These are phyloP conservation scores for Rosa persica DNA, from an alignment of 306 rosid species.

Conservation along the genomic window DNA sequence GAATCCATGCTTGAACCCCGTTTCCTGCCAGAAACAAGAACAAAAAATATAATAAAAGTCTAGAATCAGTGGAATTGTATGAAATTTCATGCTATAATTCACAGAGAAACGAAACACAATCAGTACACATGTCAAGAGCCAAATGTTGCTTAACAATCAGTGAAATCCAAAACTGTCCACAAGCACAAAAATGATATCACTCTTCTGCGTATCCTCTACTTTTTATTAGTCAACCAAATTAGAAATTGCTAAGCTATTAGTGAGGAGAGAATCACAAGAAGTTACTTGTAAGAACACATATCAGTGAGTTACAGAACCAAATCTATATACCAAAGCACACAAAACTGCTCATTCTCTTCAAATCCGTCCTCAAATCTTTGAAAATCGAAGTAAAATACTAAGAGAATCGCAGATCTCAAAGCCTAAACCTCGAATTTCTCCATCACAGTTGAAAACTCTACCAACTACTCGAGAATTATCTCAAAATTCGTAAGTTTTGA, in stretches of 20 bases:
- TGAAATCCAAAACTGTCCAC: background rate
- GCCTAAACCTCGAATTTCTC: background rate
- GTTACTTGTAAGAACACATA: background rate
- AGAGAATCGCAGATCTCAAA: background rate
- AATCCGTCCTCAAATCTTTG: background rate
- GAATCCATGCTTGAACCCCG: slow-evolving; percentile 54
- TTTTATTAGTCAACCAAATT: background rate
- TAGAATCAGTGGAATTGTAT: background rate
- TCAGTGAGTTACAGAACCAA: background rate
- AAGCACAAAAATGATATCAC: background rate
- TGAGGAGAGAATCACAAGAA: too few species aligned
- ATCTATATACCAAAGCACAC: background rate
- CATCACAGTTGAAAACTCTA: background rate
- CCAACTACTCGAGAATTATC: background rate
- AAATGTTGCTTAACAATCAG: background rate
- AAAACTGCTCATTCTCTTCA: background rate
- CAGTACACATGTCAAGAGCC: background rate
- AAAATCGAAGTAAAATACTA: background rate
- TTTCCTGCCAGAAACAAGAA: slow-evolving; percentile 25
- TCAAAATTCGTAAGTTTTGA: background rate
- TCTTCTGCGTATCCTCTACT: background rate
- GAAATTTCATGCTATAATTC: slow-evolving; percentile 4
- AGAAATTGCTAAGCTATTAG: background rate
- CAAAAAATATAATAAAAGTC: too few species aligned
- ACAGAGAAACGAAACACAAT: background rate